Percentiles rank a stretch among this genome's conserved stretches.
phyloP scores from a whole-genome alignment of 805 yeast species.

The Suhomyces tanzawaensis region DNA sequence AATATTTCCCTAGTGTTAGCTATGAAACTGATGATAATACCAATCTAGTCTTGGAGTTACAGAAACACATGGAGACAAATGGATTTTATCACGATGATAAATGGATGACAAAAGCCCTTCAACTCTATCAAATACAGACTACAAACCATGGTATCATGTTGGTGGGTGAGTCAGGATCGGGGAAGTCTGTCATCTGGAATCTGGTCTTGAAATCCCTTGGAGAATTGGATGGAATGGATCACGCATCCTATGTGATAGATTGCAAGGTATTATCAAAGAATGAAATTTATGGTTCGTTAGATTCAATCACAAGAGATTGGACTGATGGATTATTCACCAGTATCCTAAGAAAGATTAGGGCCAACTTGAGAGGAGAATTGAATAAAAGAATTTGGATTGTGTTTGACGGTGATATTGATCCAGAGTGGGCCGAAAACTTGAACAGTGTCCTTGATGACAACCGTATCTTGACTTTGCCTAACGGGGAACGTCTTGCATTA shows the following conservation, averaged over 20 bases:
- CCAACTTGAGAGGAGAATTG: slow-evolving; percentile 58
- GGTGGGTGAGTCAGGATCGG: slow-evolving; percentile 73
- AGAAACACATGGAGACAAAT: slow-evolving; percentile 20
- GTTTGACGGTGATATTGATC: slow-evolving; percentile 92
- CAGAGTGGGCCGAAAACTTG: slow-evolving; percentile 87
- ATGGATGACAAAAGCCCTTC: slow-evolving; percentile 58
- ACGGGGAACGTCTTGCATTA: slow-evolving; percentile 77
- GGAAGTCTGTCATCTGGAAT: slow-evolving; percentile 60
- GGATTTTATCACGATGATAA: slow-evolving; percentile 33
- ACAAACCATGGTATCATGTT: slow-evolving; percentile 78
- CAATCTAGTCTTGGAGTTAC: slow-evolving; percentile 24
- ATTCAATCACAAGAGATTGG: slow-evolving; percentile 85
- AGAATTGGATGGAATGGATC: slow-evolving; percentile 31
- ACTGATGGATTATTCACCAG: slow-evolving; percentile 80
- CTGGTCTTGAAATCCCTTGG: slow-evolving; percentile 45
- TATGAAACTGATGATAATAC: slow-evolving; percentile 19
- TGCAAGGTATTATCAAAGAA: slow-evolving; percentile 73
- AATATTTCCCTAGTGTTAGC: slow-evolving; percentile 26
- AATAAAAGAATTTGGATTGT: slow-evolving; percentile 67
- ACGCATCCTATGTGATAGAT: slow-evolving; percentile 52
- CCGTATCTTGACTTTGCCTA: slow-evolving; percentile 74
- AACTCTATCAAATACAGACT: slow-evolving; percentile 58
- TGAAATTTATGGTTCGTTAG: slow-evolving; percentile 66
- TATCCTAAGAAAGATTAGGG: slow-evolving; percentile 55
- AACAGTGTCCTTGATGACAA: slow-evolving; percentile 93